Evolutionary conservation across 148 eudicot genomes (phyloP).

Genomic region (Gaultheria prostrata): DNA sequence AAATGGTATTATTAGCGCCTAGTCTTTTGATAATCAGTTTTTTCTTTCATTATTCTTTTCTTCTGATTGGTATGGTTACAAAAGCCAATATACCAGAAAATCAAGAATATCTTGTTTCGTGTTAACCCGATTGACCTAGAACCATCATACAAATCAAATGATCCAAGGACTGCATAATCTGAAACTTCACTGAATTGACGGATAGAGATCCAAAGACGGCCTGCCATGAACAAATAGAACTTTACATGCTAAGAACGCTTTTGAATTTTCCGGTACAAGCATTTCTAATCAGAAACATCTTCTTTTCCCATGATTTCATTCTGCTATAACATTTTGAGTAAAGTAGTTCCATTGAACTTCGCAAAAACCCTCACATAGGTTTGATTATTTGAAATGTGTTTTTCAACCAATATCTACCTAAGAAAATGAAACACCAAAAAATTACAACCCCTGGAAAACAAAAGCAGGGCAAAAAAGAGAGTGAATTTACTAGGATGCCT

Average conservation of each 20-base stretch:
- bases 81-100: not conserved
- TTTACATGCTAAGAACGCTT: not conserved
- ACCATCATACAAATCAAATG: not conserved
- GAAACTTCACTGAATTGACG: not conserved
- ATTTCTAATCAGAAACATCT: not conserved
- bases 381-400: not conserved
- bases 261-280: not conserved
- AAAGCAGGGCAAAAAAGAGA: not conserved
- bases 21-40: too few species aligned
- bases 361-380: not conserved
- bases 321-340: not conserved
- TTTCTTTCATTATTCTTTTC: not conserved
- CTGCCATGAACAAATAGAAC: not conserved
- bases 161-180: not conserved
- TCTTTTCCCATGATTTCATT: not conserved
- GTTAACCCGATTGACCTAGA: not conserved
- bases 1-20: not conserved
- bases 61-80: not conserved
- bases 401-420: not conserved
- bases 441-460: not conserved
- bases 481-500: conserved; percentile 16
- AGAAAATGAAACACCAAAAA: not conserved
- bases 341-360: not conserved
- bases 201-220: too few species aligned
- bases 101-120: not conserved